phyloP scores from a whole-genome alignment of 2,329 filamentous ascomycete genomes.

The Elsinoe australis region DNA sequence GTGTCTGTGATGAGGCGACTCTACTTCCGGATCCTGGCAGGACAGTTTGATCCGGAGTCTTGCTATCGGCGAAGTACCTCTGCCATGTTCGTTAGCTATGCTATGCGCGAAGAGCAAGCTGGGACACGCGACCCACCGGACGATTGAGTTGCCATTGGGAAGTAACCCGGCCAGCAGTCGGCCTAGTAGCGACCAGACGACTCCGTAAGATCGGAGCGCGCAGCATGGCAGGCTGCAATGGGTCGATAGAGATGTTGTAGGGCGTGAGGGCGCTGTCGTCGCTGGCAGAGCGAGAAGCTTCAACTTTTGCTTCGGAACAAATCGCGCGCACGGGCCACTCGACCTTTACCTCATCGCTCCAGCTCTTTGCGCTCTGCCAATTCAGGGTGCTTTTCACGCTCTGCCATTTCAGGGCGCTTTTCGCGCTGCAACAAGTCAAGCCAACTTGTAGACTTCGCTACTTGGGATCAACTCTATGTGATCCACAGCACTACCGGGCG shows the following conservation, averaged over 20 bases:
- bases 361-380: too few relatives aligned
- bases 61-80: slow-evolving; percentile 28
- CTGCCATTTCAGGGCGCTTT: too few relatives aligned
- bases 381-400: too few relatives aligned
- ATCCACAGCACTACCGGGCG: too few relatives aligned
- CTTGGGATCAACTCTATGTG: too few relatives aligned
- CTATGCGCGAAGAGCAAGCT: background rate
- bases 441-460: too few relatives aligned
- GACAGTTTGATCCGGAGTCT: slow-evolving; percentile 28
- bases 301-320: slow-evolving; percentile 2
- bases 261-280: background rate
- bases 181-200: slow-evolving; percentile 18
- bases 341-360: too few relatives aligned
- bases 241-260: slow-evolving; percentile 8
- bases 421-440: too few relatives aligned
- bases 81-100: slow-evolving; percentile 19
- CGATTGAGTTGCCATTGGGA: slow-evolving; percentile 21
- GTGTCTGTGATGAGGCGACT: slow-evolving; percentile 23
- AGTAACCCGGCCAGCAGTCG: slow-evolving; percentile 6
- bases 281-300: too few relatives aligned
- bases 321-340: slow-evolving; percentile 1
- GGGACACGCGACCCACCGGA: slow-evolving; percentile 15
- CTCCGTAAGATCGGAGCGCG: slow-evolving; percentile 21
- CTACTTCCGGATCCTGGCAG: slow-evolving; percentile 29
- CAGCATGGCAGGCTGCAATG: slow-evolving; percentile 21